Percentiles rank a stretch among this genome's conserved stretches.
Conservation (phyloP, 257 asterid species). For the Solanum sejunctum region DNA sequence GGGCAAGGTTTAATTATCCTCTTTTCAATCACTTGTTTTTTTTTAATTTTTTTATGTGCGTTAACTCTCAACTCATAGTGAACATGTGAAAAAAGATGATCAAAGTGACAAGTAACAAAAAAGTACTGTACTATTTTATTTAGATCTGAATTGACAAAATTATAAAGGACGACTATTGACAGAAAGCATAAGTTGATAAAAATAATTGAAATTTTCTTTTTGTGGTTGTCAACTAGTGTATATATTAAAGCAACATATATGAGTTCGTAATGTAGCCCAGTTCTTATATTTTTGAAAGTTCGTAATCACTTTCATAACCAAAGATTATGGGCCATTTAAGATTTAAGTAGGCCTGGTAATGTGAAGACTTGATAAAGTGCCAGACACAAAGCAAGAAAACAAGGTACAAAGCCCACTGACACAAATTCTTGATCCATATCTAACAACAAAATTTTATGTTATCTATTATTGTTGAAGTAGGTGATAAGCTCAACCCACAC, state of each 20-base stretch:
- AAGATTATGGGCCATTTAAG: not conserved
- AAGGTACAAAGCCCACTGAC: not conserved
- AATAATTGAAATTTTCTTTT: too few species aligned
- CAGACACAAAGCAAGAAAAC: not conserved
- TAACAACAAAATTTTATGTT: not conserved
- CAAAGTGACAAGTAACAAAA: too few species aligned
- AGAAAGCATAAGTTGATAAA: too few species aligned
- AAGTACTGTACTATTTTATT: not conserved
- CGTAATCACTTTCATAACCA: too few species aligned
- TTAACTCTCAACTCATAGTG: not conserved
- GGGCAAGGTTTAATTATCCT: not conserved
- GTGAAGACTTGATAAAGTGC: not conserved
- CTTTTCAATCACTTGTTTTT: not conserved
- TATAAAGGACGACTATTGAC: too few species aligned
- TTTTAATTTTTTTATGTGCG: not conserved
- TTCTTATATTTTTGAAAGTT: not conserved
- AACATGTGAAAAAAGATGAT: not conserved
- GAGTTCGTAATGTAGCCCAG: too few species aligned
- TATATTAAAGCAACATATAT: too few species aligned
- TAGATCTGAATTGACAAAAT: not conserved
- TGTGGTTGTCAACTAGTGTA: too few species aligned
- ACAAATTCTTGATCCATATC: not conserved
- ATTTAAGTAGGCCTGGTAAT: not conserved
- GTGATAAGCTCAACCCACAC: too few species aligned
- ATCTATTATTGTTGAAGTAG: too few species aligned